A percentile compares a stretch with the other conserved stretches of the same genome.
Conservation (phyloP, 2,329 filamentous ascomycete species). For the Fusarium anthophilum region DNA sequence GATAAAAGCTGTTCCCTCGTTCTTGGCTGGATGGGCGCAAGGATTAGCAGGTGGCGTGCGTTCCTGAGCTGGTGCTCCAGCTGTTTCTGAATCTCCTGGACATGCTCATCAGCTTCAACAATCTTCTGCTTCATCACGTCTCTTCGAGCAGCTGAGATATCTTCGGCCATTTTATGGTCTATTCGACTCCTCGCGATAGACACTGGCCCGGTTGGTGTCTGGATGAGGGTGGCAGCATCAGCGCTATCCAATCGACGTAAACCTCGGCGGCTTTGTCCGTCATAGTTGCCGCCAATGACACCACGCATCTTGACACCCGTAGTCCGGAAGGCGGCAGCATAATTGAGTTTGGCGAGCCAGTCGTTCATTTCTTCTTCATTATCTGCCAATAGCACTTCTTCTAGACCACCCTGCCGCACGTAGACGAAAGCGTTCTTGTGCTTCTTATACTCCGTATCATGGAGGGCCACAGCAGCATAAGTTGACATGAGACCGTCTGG, state of each 20-base stretch:
- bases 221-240: conserved; percentile 66
- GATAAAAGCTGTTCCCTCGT: conserved; percentile 87
- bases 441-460: conserved; percentile 88
- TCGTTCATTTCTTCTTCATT: conserved; percentile 94
- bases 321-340: conserved; percentile 92
- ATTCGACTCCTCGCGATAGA: conserved; percentile 77
- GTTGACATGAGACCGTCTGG: conserved; percentile 94
- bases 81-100: conserved; percentile 76
- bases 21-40: conserved; percentile 91
- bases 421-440: conserved; percentile 97
- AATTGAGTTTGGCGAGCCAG: conserved; percentile 96
- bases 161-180: conserved; percentile 83
- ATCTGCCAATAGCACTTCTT: conserved; percentile 91
- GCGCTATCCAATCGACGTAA: conserved; percentile 76
- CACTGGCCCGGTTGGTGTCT: conserved; percentile 77
- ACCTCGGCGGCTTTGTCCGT: conserved; percentile 79
- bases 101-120: conserved; percentile 80
- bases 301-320: conserved; percentile 91
- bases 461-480: conserved; percentile 87
- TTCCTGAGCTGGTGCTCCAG: conserved; percentile 87
- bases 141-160: conserved; percentile 83
- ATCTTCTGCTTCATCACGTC: conserved; percentile 88
- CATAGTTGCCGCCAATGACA: conserved; percentile 84
- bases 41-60: conserved; percentile 85
- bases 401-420: conserved; percentile 83